Conservation (phyloP, 2,329 filamentous ascomycete genomes). For the Fulvia fulva region DNA sequence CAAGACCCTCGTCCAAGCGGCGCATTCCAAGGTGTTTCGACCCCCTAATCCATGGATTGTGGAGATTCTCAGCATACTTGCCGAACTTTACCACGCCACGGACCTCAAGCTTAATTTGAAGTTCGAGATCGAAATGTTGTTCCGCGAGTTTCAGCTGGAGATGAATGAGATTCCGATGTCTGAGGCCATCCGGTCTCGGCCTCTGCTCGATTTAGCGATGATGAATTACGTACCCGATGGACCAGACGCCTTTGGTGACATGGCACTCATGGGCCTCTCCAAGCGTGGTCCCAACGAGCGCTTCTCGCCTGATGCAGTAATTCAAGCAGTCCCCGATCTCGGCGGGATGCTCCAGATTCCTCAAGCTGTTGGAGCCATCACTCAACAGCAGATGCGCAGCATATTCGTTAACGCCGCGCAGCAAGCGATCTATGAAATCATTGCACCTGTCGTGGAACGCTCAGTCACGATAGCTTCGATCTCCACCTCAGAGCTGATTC, state of each 20-base stretch:
- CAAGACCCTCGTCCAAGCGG: constrained; percentile 85
- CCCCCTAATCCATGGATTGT: constrained; percentile 97
- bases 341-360: constrained; percentile 75
- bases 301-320: constrained; percentile 72
- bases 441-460: constrained; percentile 92
- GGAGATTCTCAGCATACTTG: constrained; percentile 86
- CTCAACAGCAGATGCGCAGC: constrained; percentile 59
- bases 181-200: constrained; percentile 75
- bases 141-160: constrained; percentile 86
- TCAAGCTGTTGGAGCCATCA: constrained; percentile 69
- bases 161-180: constrained; percentile 88
- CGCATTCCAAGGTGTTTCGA: constrained; percentile 80
- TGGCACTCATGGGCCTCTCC: constrained; percentile 65
- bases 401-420: constrained; percentile 85
- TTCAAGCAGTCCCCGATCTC: constrained; percentile 78
- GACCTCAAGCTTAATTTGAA: constrained; percentile 96
- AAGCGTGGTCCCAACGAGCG: constrained; percentile 62
- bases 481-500: constrained; percentile 89
- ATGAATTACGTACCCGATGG: constrained; percentile 41
- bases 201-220: constrained; percentile 33
- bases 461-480: constrained; percentile 98
- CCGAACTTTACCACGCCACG: constrained; percentile 89
- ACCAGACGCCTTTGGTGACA: constrained; percentile 75
- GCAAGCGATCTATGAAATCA: constrained; percentile 90
- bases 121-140: constrained; percentile 97